These are phyloP conservation scores for Penicillium manginii DNA, from an alignment of 495 filamentous ascomycete species.

Conservation along the genomic window DNA sequence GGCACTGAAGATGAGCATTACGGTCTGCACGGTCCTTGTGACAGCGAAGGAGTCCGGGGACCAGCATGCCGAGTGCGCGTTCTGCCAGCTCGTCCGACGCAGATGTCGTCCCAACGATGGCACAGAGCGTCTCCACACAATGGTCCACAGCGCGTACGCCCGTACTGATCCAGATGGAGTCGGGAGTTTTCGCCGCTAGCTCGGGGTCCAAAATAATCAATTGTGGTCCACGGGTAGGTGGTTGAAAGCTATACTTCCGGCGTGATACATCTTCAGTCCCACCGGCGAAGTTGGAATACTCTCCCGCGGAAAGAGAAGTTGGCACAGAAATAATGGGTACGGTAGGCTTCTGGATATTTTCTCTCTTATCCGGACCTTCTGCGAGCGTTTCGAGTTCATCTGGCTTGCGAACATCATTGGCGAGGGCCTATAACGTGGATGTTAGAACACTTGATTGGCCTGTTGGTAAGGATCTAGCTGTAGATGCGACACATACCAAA, in stretches of 20 bases:
- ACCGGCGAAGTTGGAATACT: constrained; percentile 61
- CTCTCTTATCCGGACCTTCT: constrained; percentile 36
- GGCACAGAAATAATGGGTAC: constrained; percentile 65
- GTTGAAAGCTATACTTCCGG: constrained; percentile 57
- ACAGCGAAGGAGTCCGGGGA: constrained; percentile 55
- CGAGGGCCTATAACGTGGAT: constrained; percentile 46
- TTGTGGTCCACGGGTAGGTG: constrained; percentile 49
- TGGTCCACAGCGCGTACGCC: constrained; percentile 68
- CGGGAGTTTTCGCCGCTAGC: constrained; percentile 57
- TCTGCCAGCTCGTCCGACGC: constrained; percentile 44
- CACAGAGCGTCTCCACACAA: constrained; percentile 63
- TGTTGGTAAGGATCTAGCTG: neutral
- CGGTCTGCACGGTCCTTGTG: constrained; percentile 47
- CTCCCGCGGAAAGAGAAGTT: constrained; percentile 64
- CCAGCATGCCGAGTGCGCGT: constrained; percentile 50
- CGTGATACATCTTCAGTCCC: constrained; percentile 57
- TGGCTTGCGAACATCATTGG: constrained; percentile 50
- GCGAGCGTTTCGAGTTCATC: constrained; percentile 49
- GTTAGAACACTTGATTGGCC: neutral
- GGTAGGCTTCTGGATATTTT: constrained; percentile 37
- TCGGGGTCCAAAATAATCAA: constrained; percentile 64
- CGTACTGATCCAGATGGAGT: constrained; percentile 62
- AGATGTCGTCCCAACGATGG: constrained; percentile 37
- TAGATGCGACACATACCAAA: constrained; percentile 40
- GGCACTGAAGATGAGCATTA: constrained; percentile 54